These are phyloP conservation scores for Boechera retrofracta DNA, from an alignment of 345 rosid genomes.

Conservation along the genomic window DNA sequence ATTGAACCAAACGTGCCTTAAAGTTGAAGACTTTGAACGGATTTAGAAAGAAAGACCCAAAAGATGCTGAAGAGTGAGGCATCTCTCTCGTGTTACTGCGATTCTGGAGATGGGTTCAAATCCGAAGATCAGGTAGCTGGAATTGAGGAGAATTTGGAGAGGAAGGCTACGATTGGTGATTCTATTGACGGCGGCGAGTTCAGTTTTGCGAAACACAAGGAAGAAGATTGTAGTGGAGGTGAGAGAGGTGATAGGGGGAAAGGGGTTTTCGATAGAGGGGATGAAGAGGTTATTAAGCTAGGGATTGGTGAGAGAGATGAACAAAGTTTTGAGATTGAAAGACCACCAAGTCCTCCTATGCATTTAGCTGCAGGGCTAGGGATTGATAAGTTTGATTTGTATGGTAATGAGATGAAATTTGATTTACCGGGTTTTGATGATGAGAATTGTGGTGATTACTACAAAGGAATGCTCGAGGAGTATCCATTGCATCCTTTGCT, in stretches of 20 bases:
- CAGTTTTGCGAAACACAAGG: conserved; percentile 51
- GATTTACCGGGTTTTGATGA: conserved; percentile 49
- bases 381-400: conserved; percentile 49
- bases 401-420: conserved; percentile 43
- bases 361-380: conserved; percentile 78
- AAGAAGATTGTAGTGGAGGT: conserved; percentile 36
- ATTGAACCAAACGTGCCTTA: not conserved
- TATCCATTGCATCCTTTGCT: conserved; percentile 76
- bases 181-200: conserved; percentile 54
- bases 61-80: conserved; percentile 62
- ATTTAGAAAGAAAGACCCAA: conserved; percentile 5
- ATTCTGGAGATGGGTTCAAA: conserved; percentile 40
- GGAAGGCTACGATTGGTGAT: conserved; percentile 59
- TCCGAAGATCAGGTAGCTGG: conserved; percentile 26
- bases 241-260: not conserved
- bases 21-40: conserved; percentile 30
- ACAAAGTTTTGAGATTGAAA: conserved; percentile 41
- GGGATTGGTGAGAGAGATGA: conserved; percentile 14
- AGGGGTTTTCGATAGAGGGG: not conserved
- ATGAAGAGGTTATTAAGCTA: not conserved
- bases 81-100: conserved; percentile 60
- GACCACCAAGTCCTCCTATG: conserved; percentile 64
- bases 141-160: conserved; percentile 38
- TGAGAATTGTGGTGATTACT: conserved; percentile 55
- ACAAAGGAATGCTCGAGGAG: conserved; percentile 65